Evolutionary conservation across 345 rosid genomes (phyloP).

Genomic region (Syzygium grande): DNA sequence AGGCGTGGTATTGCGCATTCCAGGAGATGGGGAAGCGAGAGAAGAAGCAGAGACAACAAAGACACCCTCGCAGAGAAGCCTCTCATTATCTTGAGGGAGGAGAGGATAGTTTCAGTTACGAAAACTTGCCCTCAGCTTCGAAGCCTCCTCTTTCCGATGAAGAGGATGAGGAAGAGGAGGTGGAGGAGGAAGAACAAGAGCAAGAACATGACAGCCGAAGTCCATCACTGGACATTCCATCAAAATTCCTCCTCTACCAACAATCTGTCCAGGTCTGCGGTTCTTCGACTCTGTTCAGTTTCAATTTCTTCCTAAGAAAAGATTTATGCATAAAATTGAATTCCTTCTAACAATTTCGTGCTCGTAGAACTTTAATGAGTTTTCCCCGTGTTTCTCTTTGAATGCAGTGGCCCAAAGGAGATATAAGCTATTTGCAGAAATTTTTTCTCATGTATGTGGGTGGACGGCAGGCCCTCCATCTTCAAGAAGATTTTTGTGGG

Average conservation of each 20-base stretch:
- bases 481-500: constrained; percentile 97
- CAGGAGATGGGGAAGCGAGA: constrained; percentile 64
- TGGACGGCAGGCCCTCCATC: constrained; percentile 76
- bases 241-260: constrained; percentile 75
- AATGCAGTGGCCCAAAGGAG: constrained; percentile 85
- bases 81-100: constrained; percentile 30
- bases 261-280: constrained; percentile 69
- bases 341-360: not conserved
- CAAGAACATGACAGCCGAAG: constrained; percentile 3
- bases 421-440: constrained; percentile 82
- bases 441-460: constrained; percentile 78
- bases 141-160: constrained; percentile 10
- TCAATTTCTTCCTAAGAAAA: not conserved
- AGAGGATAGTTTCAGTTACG: not conserved
- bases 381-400: not conserved
- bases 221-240: constrained; percentile 41
- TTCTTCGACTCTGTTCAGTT: not conserved
- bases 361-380: not conserved
- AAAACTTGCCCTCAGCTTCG: constrained; percentile 13
- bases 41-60: constrained; percentile 58
- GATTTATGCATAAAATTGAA: not conserved
- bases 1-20: not conserved
- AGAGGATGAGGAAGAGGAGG: constrained; percentile 5
- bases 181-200: constrained; percentile 15
- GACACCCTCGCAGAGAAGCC: constrained; percentile 26